phyloP scores from a whole-genome alignment of 164 flowering plant species.

The Stephania japonica region DNA sequence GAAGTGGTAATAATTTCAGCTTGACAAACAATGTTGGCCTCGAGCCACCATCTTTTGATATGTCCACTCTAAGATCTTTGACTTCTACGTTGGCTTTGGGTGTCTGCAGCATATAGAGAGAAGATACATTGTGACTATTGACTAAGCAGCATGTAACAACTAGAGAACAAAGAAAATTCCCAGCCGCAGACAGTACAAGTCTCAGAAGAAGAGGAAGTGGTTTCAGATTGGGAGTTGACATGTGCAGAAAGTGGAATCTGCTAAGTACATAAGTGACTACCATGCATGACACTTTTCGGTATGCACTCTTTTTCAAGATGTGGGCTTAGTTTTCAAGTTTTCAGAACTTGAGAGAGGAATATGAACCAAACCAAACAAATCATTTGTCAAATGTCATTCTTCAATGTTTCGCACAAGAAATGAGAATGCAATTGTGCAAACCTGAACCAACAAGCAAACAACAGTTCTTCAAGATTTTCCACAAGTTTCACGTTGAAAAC shows the following conservation, averaged over 20 bases:
- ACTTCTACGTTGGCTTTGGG: slow-evolving; percentile 74
- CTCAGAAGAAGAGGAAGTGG: not conserved
- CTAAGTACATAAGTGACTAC: not conserved
- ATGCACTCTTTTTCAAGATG: not conserved
- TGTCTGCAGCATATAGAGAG: slow-evolving; percentile 40
- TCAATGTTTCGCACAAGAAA: not conserved
- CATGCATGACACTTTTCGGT: not conserved
- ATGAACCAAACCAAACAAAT: not conserved
- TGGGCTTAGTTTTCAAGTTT: not conserved
- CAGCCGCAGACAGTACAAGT: not conserved
- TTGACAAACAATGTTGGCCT: slow-evolving; percentile 59
- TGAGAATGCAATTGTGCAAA: not conserved
- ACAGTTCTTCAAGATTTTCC: not conserved
- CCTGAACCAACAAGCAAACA: not conserved
- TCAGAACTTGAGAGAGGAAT: not conserved
- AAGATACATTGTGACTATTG: not conserved
- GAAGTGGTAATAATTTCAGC: slow-evolving; percentile 59
- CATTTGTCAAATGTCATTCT: not conserved
- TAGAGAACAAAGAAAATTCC: not conserved
- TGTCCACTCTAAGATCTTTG: slow-evolving; percentile 73
- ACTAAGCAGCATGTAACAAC: not conserved
- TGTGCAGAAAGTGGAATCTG: not conserved
- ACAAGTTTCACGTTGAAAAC: not conserved
- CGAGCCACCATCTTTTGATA: slow-evolving; percentile 78
- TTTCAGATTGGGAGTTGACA: not conserved